Evolutionary conservation across 1,139 yeast species (phyloP).

Genomic region (Hansenula lynferdii): DNA sequence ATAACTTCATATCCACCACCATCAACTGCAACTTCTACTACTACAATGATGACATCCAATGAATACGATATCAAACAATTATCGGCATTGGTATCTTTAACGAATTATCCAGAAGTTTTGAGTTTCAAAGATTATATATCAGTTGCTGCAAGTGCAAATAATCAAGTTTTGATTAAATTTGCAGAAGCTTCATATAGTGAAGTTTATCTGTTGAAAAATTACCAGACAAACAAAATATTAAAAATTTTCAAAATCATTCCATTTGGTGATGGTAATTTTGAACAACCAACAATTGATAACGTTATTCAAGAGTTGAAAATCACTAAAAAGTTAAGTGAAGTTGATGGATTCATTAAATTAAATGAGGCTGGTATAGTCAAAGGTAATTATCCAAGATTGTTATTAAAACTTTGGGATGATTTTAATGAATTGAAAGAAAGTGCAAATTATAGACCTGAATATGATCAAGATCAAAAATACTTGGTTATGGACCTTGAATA

Average conservation of each 20-base stretch:
- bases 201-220: conserved; percentile 31
- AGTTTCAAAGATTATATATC: conserved; percentile 15
- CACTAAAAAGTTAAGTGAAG: conserved; percentile 30
- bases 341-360: conserved; percentile 39
- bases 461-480: conserved; percentile 33
- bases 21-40: conserved; percentile 2
- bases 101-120: conserved; percentile 26
- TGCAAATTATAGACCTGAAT: conserved; percentile 31
- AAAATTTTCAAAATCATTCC: conserved; percentile 45
- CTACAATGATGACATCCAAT: conserved; percentile 12
- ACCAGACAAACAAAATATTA: conserved; percentile 18
- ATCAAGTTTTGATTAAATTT: conserved; percentile 28
- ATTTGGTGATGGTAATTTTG: conserved; percentile 36
- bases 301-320: conserved; percentile 43
- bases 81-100: conserved; percentile 30
- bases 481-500: conserved; percentile 40
- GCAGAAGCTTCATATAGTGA: conserved; percentile 45
- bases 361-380: conserved; percentile 38
- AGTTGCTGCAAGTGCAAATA: conserved; percentile 15
- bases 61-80: conserved; percentile 27
- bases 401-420: conserved; percentile 41
- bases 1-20: neutral
- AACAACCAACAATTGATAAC: conserved; percentile 38
- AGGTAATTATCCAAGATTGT: conserved; percentile 37
- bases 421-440: conserved; percentile 28